phyloP scores from a whole-genome alignment of 2,329 filamentous ascomycete genomes.

The Hypoxylon sp. region DNA sequence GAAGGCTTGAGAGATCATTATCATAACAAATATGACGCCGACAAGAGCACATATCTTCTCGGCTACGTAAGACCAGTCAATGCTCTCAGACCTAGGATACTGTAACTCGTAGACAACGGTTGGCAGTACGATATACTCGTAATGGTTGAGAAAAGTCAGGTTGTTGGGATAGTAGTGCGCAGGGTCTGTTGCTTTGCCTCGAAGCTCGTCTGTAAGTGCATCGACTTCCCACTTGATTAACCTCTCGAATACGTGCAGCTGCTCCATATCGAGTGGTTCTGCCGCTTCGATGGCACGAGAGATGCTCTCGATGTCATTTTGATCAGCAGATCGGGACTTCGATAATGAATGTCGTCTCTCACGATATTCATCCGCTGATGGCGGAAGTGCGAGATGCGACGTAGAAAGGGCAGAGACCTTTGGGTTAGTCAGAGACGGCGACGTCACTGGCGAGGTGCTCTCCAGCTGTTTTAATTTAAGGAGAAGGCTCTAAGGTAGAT shows the following conservation, averaged over 20 bases:
- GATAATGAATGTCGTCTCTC: constrained; percentile 61
- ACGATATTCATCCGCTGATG: constrained; percentile 59
- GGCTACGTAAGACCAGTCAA: constrained; percentile 81
- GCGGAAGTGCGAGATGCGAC: constrained; percentile 60
- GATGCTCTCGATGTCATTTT: constrained; percentile 71
- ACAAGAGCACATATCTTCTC: constrained; percentile 81
- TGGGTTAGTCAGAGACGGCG: constrained; percentile 61
- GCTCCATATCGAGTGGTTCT: constrained; percentile 71
- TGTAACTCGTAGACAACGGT: constrained; percentile 85
- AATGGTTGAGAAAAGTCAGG: constrained; percentile 74
- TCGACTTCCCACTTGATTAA: constrained; percentile 78
- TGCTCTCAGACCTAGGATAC: constrained; percentile 77
- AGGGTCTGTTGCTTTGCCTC: constrained; percentile 69
- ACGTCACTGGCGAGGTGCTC: constrained; percentile 62
- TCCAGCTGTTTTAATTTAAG: constrained; percentile 71
- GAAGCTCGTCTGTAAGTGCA: constrained; percentile 74
- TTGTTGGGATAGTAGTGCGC: constrained; percentile 76
- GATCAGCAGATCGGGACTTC: constrained; percentile 46
- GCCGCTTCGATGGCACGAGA: constrained; percentile 73
- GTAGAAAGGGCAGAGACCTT: constrained; percentile 61
- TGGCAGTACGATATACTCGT: constrained; percentile 81
- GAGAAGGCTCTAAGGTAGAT: constrained; percentile 55
- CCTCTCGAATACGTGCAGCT: constrained; percentile 74
- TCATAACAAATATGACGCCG: constrained; percentile 83
- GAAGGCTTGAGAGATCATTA: constrained; percentile 81